Evolutionary conservation across 129 eudicot genomes (phyloP), one percentile per base, ranked within the genome.

Genomic region (Lactuca saligna): DNA sequence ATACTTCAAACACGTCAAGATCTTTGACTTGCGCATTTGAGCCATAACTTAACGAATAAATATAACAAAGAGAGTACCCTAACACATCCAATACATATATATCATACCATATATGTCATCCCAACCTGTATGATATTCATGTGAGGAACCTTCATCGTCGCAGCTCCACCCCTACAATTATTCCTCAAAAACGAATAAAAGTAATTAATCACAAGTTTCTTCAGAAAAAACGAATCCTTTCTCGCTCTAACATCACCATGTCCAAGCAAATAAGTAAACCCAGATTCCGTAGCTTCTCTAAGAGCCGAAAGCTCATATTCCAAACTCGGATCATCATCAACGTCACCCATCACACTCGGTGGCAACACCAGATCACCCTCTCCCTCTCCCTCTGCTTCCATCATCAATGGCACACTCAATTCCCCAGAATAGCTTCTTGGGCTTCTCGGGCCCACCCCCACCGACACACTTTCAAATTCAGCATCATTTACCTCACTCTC

Each of bases 131-230:
- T 85, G 60, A 91, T 78, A 34, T 85, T 83, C 88, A 82, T 85
- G 62, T 85, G 97, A 46, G 97, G 97, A 4, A 91, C 97, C 64
- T 76, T 81, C 88, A 91, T 78, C 17, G 90, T 82, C 3, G 97
- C 97, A 11, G 87, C 89, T 5, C 97, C 97, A 2, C 93, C 91
- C 53, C 97, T 81, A 72, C 97, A 91, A 42, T 91, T 91, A 69
- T 75, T 83, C 89, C 97, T 85, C 76, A 91, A 25, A 72, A 87
- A 91, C 9, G 95, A 78, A 53, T 91, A 91, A 34, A 91, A 87
- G 79, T 91, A 91, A 65, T 91, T 91, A 31, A 91, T 86, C 25
- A 70, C 83, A 71, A 91, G 75, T 44, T 91, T 91, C 92, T 91
- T 91, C 9, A 91, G 10, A 31, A 91, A 91, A 65, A 80, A 65